Evolutionary conservation across 2,329 filamentous ascomycete genomes (phyloP).

Genomic region (Coniochaeta hoffmannii): DNA sequence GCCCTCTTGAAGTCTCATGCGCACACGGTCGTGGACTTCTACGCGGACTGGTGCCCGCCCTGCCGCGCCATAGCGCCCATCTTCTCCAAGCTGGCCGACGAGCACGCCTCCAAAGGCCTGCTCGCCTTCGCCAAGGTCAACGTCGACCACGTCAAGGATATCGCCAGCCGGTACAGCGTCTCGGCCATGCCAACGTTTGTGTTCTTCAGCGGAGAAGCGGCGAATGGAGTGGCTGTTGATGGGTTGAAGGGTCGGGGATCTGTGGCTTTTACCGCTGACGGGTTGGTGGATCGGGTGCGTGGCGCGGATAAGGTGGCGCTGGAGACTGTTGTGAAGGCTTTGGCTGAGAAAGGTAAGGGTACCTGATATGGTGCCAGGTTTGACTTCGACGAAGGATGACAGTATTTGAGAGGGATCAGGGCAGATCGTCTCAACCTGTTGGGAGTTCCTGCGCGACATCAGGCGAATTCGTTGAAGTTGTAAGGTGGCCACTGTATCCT

Average conservation of each 20-base stretch:
- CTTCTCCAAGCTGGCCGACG: conserved; percentile 39
- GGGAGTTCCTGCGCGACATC: too few species aligned
- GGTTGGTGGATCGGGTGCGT: conserved; percentile 19
- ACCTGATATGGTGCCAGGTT: not conserved
- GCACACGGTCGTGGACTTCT: conserved; percentile 50
- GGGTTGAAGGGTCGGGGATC: conserved; percentile 14
- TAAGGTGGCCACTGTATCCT: too few species aligned
- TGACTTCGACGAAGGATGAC: too few species aligned
- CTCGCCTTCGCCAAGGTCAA: conserved; percentile 53
- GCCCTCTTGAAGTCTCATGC: conserved; percentile 37
- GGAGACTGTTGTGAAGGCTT: conserved; percentile 17
- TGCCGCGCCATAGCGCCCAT: conserved; percentile 53
- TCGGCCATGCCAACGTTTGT: conserved; percentile 53
- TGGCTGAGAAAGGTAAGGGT: conserved; percentile 7
- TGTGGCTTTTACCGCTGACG: conserved; percentile 6
- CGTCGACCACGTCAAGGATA: conserved; percentile 45
- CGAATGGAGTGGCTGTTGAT: conserved; percentile 34
- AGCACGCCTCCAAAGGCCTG: conserved; percentile 28
- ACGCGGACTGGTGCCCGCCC: conserved; percentile 53
- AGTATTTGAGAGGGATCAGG: too few species aligned
- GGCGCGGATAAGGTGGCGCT: conserved; percentile 26
- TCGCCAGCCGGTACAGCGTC: conserved; percentile 41
- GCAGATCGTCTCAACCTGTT: too few species aligned
- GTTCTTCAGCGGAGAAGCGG: conserved; percentile 49
- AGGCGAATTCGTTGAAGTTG: too few species aligned